Base-by-base conservation (phyloP, 805 yeast species). In the Nakazawaea ambrosiae region DNA sequence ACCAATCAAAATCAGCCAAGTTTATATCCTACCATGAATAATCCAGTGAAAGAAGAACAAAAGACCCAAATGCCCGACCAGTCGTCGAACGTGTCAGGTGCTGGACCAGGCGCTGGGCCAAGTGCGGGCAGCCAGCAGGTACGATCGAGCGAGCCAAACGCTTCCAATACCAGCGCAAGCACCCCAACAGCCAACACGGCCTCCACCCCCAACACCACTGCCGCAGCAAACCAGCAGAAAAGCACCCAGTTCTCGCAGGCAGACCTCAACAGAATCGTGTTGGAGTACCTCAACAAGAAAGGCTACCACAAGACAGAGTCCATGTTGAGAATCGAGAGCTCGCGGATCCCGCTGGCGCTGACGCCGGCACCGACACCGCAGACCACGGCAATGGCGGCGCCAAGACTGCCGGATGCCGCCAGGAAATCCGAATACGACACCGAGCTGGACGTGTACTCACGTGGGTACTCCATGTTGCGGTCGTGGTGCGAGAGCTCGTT, bases 261-360 rank as follows among this genome's bases (percentile, higher is more conserved):
- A 4, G 97, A 92, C 56, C 68, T 92, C 54, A 90, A 89, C 57
- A 68, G 92, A 45, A 86, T 92, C 53, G 97, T 92, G 24, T 67
- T 92, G 50, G 98, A 92, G 50, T 92, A 90, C 50, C 69, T 92
- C 47, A 83, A 80, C 56, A 90, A 92, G 52, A 88, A 89, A 57
- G 99, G 99, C 2, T 92, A 87, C 53, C 89, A 84, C 48, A 78
- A 81, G 48, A 90, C 98, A 0, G 99, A 92, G 57, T 88, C 96
- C 2, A 85, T 89, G 81, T 69, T 92, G 34, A 74, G 98, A 44
- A 76, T 88, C 44, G 99, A 92, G 56, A 74, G 81, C 45, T 70
- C 86, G 1, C 78, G 81, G 42, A 70, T 71, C 5, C 71, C 77
- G 1, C 65, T 73, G 1, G 70, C 74, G 5, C 63, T 78, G 10